Evolutionary conservation across 768 basidiomycete species (phyloP), one percentile per base, ranked within the genome.

Genomic region (Obba rivulosa): DNA sequence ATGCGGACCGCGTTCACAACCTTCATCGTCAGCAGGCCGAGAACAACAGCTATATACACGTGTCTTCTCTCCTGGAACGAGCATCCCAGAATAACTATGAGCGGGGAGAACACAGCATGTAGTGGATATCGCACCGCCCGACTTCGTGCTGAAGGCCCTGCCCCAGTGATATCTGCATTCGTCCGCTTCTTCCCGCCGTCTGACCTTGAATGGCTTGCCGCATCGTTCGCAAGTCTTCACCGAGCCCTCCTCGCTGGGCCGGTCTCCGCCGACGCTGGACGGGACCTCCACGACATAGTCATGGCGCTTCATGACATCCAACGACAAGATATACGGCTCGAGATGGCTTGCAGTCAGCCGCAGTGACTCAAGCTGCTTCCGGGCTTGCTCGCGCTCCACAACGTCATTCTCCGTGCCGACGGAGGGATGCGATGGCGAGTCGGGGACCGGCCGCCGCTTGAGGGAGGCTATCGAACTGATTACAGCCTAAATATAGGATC

Each of bases 81-180:
- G 31, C 28, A 24, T 38, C 22, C 21, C 17, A 23, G 13, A 20
- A 16, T 20, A 18, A 18, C 9, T 21, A 17, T n/a, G 37, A 8
- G 23, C 8, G 18, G 9, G 41, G 10, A 41, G 20, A 21, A 18
- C 24, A 42, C 7, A 21, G n/a, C n/a, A 18, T 14, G 37, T 20
- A 13, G 34, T 42, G 49, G 13, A 5, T 5, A 31, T 31, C 28
- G 28, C 59, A 84, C 92, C 93, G 42, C 82, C 81, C 31, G 83
- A 72, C 21, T 75, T 77, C 42, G 72, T 77, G 4, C 72, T 79
- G 53, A 77, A 77, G 0, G 79, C 70, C 57, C 76, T 83, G 0
- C 92, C 94, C 85, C 87, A 92, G 65, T 97, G 95, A 61, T 80
- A 84, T 0, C 73, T 67, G 62, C 95, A 98, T 54, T 85, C 76